Conservation (phyloP, 306 rosid species). For the Rosa chinensis region DNA sequence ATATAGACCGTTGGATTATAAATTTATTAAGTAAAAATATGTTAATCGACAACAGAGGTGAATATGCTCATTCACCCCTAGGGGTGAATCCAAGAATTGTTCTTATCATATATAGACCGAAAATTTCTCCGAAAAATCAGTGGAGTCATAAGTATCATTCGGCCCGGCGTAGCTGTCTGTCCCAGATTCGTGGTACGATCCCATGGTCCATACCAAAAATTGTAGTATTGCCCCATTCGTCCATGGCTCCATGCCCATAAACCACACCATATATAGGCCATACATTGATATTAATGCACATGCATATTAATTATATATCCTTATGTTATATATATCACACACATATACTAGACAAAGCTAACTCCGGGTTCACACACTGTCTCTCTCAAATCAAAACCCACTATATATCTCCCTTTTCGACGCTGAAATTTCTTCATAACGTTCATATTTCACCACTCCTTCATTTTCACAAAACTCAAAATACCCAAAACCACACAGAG, state of each 20-base stretch:
- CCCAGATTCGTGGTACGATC: not conserved
- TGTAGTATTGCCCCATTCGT: not conserved
- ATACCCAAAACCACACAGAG: not conserved
- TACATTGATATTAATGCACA: not conserved
- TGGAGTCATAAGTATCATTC: not conserved
- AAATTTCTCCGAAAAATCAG: not conserved
- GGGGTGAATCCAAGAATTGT: too few relatives aligned
- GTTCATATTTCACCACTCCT: not conserved
- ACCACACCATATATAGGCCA: not conserved
- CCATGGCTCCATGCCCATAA: constrained; percentile 2
- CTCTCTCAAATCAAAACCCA: not conserved
- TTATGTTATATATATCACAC: too few relatives aligned
- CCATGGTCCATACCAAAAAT: not conserved
- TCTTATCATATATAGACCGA: too few relatives aligned
- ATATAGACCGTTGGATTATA: too few relatives aligned
- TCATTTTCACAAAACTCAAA: not conserved
- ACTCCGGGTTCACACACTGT: not conserved
- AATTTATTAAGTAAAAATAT: too few relatives aligned
- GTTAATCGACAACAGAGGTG: too few relatives aligned
- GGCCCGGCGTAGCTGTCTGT: not conserved
- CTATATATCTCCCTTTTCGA: not conserved
- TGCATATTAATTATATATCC: not conserved
- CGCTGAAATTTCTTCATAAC: constrained; percentile 1
- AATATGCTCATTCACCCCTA: too few relatives aligned
- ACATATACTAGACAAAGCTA: not conserved